Evolutionary conservation across 1,284 basidiomycete species (phyloP).

Genomic region (Hemileia vastatrix): DNA sequence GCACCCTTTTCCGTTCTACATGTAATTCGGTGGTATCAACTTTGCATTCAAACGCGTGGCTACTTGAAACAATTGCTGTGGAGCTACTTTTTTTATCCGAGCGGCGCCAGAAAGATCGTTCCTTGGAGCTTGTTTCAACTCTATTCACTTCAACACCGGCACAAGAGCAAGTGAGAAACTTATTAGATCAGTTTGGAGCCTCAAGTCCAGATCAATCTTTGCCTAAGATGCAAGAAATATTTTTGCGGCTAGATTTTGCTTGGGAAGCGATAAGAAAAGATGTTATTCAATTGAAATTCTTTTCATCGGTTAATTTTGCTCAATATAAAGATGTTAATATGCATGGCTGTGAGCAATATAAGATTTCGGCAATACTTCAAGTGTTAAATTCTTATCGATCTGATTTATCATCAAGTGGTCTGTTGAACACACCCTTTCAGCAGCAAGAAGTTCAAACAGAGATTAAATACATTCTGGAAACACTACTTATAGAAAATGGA

Average conservation of each 20-base stretch:
- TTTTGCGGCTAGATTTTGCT: slow-evolving; percentile 19
- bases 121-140: slow-evolving; percentile 10
- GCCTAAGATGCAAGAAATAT: slow-evolving; percentile 24
- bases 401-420: slow-evolving; percentile 58
- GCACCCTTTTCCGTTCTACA: slow-evolving; percentile 61
- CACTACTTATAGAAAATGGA: slow-evolving; percentile 75
- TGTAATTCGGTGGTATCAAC: slow-evolving; percentile 65
- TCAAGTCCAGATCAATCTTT: slow-evolving; percentile 26
- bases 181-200: slow-evolving; percentile 16
- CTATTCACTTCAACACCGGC: slow-evolving; percentile 17
- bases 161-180: slow-evolving; percentile 10
- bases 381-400: slow-evolving; percentile 57
- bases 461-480: slow-evolving; percentile 64
- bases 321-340: slow-evolving; percentile 15
- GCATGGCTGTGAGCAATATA: slow-evolving; percentile 21
- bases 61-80: slow-evolving; percentile 75
- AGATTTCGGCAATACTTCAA: slow-evolving; percentile 34
- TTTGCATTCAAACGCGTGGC: slow-evolving; percentile 69
- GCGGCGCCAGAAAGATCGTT: slow-evolving; percentile 12
- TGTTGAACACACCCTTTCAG: slow-evolving; percentile 56
- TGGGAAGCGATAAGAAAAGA: slow-evolving; percentile 17
- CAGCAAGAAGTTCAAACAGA: slow-evolving; percentile 62
- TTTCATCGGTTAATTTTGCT: slow-evolving; percentile 18
- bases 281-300: slow-evolving; percentile 17
- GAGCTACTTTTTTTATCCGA: slow-evolving; percentile 67